Evolutionary conservation across 257 asterid genomes (phyloP), one percentile per base, ranked within the genome.

Genomic region (Solanum corneliomulleri): DNA sequence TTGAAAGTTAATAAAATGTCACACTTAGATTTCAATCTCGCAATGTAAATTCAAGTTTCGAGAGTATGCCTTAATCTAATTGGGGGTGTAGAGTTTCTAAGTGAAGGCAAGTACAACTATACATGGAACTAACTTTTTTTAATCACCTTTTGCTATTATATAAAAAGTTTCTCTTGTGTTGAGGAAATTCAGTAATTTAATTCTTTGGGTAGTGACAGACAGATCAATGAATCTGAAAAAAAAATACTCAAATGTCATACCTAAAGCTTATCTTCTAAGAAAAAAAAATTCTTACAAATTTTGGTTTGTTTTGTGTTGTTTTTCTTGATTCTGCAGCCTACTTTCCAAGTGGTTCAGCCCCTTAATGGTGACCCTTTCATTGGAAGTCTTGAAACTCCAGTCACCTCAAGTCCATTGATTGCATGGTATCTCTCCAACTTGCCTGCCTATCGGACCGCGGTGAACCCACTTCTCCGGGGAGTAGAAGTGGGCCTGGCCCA

Each of bases 381-480:
- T 27, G 99, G 99, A 75, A 95, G 98, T 82, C 94, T 97, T 0
- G 99, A 97, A 83, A 97, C 99, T 13, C 99, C 99, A 0, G 92
- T 97, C 27, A 97, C 99, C 21, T 96, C 99, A 18, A 97, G 99
- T 83, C 99, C 99, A 18, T 82, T 97, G 88, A 92, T 97, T 23
- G 99, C 99, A 1, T 97, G 98, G 99, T 97, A 91, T 94, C 92
- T 96, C 11, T 96, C 99, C 89, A 96, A 96, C 92, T 94, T 96
- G 0, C 94, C 99, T 0, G 99, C 92, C 69, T 96, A 96, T 92
- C 82, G 98, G 89, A 96, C 99, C 2, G 98, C 99, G 1, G 99
- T 96, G 58, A 95, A 45, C 90, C 96, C 96, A 47, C 94, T 93
- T 71, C 94, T 93, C 76, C 89, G 94, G 3, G 96, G 95, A 10